These are phyloP conservation scores for Barnettozyma hawaiiensis DNA, from an alignment of 1,139 yeast species.

Conservation along the genomic window DNA sequence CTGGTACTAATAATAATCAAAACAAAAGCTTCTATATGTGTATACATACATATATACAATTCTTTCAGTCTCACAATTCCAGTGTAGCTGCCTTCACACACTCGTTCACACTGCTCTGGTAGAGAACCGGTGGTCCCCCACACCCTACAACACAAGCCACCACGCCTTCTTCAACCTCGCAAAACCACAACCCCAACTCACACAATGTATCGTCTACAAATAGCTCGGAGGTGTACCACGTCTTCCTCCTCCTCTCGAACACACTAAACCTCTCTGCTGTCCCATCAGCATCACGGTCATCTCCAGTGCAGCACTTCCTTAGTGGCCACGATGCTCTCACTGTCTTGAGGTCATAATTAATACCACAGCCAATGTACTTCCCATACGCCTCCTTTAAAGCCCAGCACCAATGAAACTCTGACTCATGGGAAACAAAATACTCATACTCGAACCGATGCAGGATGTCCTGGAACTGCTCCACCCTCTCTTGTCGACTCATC, in stretches of 20 bases:
- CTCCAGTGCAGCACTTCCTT: too few relatives aligned
- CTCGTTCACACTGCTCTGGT: not conserved
- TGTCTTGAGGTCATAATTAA: constrained; percentile 43
- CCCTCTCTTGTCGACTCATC: constrained; percentile 41
- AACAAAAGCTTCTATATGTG: too few relatives aligned
- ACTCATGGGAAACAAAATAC: constrained; percentile 24
- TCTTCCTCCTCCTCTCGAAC: not conserved
- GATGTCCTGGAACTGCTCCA: constrained; percentile 44
- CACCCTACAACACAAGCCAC: constrained; percentile 1
- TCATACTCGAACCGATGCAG: constrained; percentile 40
- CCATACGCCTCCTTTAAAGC: constrained; percentile 69
- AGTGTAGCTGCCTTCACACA: too few relatives aligned
- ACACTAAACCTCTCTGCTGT: not conserved
- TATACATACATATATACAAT: too few relatives aligned
- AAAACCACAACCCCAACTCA: not conserved
- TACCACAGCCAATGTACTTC: constrained; percentile 56
- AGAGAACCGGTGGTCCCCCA: not conserved
- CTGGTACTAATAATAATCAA: too few relatives aligned
- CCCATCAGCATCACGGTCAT: not conserved
- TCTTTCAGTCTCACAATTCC: too few relatives aligned
- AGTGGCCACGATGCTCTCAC: constrained; percentile 26
- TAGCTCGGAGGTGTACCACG: constrained; percentile 1
- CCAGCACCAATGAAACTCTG: constrained; percentile 54
- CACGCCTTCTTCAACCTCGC: not conserved
- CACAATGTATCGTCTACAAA: not conserved